A percentile compares a stretch with the other conserved stretches of the same genome.
Conservation (phyloP, 768 basidiomycete species). For the Mycena crocata region DNA sequence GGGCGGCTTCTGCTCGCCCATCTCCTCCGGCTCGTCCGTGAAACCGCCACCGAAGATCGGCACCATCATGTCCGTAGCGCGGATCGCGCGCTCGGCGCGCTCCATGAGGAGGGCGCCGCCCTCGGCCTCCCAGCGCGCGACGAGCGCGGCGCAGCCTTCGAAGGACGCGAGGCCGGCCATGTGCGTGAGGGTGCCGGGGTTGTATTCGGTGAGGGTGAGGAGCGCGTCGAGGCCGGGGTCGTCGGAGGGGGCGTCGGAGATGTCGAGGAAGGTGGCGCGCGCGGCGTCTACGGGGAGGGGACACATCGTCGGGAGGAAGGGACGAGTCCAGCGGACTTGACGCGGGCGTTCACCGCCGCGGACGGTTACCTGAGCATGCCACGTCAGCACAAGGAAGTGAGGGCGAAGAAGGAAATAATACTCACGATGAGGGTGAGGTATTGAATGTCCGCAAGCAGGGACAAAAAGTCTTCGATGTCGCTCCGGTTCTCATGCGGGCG, state of each 20-base stretch:
- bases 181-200: conserved; percentile 3
- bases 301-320: conserved; percentile 24
- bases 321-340: conserved; percentile 32
- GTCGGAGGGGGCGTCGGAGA: conserved; percentile 27
- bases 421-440: conserved; percentile 27
- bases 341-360: conserved; percentile 27
- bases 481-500: conserved; percentile 18
- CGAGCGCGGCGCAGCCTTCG: conserved; percentile 28
- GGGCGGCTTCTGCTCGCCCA: not conserved
- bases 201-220: conserved; percentile 20
- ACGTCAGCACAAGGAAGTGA: not conserved
- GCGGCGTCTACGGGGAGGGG: conserved; percentile 14
- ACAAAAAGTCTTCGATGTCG: conserved; percentile 29
- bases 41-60: not conserved
- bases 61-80: not conserved
- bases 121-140: conserved; percentile 23
- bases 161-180: conserved; percentile 28
- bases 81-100: not conserved
- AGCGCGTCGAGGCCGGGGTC: conserved; percentile 14
- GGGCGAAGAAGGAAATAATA: not conserved
- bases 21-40: conserved; percentile 19
- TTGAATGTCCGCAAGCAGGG: conserved; percentile 25
- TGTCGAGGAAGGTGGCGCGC: conserved; percentile 32
- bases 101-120: conserved; percentile 21
- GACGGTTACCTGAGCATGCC: conserved; percentile 14